Base-by-base conservation (phyloP, 495 filamentous ascomycete species). In the Rusavskia elegans region DNA sequence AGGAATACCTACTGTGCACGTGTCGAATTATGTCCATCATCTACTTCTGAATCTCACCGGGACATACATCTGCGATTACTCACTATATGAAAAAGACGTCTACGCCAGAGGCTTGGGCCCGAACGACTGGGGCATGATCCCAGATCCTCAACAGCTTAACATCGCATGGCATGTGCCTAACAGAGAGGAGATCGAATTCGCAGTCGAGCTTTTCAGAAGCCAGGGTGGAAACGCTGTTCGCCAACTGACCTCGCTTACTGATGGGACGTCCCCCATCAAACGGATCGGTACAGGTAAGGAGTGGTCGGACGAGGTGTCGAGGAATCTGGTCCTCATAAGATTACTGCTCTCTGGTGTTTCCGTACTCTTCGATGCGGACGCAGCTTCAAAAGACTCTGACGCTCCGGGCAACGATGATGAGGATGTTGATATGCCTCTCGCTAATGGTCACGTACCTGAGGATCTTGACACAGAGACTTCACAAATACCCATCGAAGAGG, bases 11-110 rank as follows among this genome's bases (percentile, higher is more conserved):
- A 92, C 90, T 0, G 85, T 95, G 27, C 93, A 97, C 63, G 83
- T 97, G 49, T 94, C 88, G 37, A 99, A 97, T 64, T 96, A 89
- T 65, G 87, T 97, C 35, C 92, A 99, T 65, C 92, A 99, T 64
- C 75, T 99, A n/a, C 70, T 99, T n/a, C 84, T 99, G 46, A 97
- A 96, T 61, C 71, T 95, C 19, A 97, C 90, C 3, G 81, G 87
- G 21, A 96, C 85, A 1, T 99, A 97, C 59, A 88, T 92, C 4
- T 76, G 85, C 32, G 92, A 99, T 61, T 87, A 85, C 61, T 77
- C 81, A 3, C 73, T 95, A 14, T 94, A 89, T 63, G 87, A 96
- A 63, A 75, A 81, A 40, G 73, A 76, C 3, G 77, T 76, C 51
- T 55, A 78, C 45, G 66, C 68, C 45, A 58, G 63, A 48, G 81